Conservation (phyloP, 179 eudicot species). For the Amaranthus tricolor region DNA sequence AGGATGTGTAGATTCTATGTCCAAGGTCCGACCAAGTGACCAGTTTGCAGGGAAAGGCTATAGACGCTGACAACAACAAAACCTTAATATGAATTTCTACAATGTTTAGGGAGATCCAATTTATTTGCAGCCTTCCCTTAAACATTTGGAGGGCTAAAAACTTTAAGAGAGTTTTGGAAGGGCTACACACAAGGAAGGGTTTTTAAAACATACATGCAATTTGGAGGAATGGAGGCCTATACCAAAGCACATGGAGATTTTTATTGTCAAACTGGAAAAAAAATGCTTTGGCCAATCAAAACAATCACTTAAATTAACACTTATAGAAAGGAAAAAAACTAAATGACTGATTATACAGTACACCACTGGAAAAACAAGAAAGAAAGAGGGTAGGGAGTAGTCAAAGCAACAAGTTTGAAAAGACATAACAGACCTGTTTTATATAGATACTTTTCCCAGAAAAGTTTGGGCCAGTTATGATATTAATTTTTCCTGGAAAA, state of each 20-base stretch:
- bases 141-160: not conserved
- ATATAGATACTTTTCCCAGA: slow-evolving; percentile 97
- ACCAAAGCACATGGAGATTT: not conserved
- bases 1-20: not conserved
- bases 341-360: not conserved
- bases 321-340: not conserved
- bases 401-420: not conserved
- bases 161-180: not conserved
- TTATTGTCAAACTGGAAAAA: not conserved
- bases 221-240: not conserved
- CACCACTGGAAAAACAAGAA: not conserved
- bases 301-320: not conserved
- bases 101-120: not conserved
- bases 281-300: not conserved
- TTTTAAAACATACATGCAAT: not conserved
- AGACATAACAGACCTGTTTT: slow-evolving; percentile 65
- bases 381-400: not conserved
- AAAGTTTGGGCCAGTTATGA: slow-evolving; percentile 98
- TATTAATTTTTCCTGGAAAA: slow-evolving; percentile 77
- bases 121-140: not conserved
- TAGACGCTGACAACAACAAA: not conserved
- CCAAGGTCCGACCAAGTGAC: not conserved
- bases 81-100: not conserved
- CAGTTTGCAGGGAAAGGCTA: not conserved
- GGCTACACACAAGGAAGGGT: not conserved